Evolutionary conservation across 2,329 filamentous ascomycete genomes (phyloP).

Genomic region (Aureobasidium sp.): DNA sequence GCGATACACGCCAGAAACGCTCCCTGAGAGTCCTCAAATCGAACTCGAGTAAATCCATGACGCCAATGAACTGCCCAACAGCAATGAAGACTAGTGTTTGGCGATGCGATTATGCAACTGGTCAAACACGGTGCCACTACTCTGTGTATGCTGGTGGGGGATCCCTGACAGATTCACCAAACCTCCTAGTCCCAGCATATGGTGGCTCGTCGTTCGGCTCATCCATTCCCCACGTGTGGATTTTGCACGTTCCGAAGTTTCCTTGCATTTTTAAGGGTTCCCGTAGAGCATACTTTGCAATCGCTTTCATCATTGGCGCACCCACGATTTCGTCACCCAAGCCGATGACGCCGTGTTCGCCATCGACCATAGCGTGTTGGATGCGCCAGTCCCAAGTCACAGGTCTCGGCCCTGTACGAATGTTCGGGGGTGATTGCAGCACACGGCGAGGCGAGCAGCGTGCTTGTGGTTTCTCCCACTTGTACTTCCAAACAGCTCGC

Average conservation of each 20-base stretch:
- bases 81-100: no score
- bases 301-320: background rate
- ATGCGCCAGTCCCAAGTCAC: background rate
- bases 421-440: background rate
- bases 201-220: background rate
- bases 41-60: background rate
- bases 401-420: background rate
- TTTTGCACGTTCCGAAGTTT: background rate
- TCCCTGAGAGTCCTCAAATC: background rate
- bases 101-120: no score
- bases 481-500: background rate
- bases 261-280: background rate
- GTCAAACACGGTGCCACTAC: background rate
- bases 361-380: background rate
- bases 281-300: background rate
- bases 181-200: background rate
- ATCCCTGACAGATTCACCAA: background rate
- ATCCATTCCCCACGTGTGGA: background rate
- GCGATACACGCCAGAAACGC: background rate
- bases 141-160: background rate
- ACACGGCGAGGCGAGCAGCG: background rate
- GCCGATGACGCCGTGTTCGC: background rate
- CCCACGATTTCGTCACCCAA: background rate
- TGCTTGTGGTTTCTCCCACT: background rate
- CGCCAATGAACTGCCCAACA: background rate